A percentile compares a stretch with the other conserved stretches of the same genome.
These are phyloP conservation scores for Lolium rigidum DNA, from an alignment of 176 grass and related monocot genomes.

Conservation along the genomic window DNA sequence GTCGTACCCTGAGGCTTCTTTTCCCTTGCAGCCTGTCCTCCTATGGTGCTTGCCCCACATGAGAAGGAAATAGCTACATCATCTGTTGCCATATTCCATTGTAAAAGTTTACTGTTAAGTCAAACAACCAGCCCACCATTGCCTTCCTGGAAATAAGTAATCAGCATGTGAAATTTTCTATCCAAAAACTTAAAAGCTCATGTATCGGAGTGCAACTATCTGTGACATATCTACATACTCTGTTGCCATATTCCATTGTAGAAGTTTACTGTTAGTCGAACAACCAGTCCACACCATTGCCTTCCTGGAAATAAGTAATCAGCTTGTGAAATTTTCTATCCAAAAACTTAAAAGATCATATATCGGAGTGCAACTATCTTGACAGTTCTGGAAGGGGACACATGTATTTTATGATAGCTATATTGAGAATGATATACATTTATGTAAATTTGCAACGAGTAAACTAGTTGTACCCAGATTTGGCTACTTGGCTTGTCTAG, in stretches of 20 bases:
- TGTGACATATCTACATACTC: not conserved
- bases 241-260: not conserved
- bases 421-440: not conserved
- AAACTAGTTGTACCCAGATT: slow-evolving; percentile 24
- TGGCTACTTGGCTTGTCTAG: not conserved
- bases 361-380: not conserved
- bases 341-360: too few relatives aligned
- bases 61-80: not conserved
- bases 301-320: not conserved
- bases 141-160: not conserved
- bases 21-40: not conserved
- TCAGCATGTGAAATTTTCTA: not conserved
- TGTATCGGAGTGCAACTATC: not conserved
- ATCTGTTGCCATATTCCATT: not conserved
- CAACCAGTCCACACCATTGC: not conserved
- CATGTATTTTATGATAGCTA: not conserved
- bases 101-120: not conserved
- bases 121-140: not conserved
- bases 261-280: not conserved
- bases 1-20: not conserved
- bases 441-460: not conserved
- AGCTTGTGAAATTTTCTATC: not conserved
- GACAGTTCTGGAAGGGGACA: not conserved
- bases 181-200: not conserved
- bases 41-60: not conserved